Evolutionary conservation across 352 stramenopile genomes (phyloP), one percentile per base, ranked within the genome.

Genomic region (Globisporangium okanoganense): DNA sequence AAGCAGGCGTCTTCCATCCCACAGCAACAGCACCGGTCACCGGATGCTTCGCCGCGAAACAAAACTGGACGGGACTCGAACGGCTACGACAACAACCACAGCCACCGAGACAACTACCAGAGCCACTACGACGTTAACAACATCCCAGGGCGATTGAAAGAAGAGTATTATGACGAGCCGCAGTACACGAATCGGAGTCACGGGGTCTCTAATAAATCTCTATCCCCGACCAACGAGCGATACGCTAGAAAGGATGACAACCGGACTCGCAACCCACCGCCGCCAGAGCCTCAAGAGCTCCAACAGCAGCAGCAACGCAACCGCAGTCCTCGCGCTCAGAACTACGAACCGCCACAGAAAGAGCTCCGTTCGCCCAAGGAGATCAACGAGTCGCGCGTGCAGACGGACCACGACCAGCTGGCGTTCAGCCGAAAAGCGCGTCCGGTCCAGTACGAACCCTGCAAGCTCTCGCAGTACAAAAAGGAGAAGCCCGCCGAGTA

Each of bases 401-500:
- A 75, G 51, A 79, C 73, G 0, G 76, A 86, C 22, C 67, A 87
- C 9, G 80, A 92, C 20, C 82, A 92, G 44, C 78, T 94, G 2
- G 83, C 81, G 0, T 94, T 94, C 58, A 91, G 78, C 61, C 75
- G 78, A 27, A 90, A 90, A 61, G 82, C 80, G 27, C 69, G 87
- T 1, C 67, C 76, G 0, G 79, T 93, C 2, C 79, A 89, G 45
- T 96, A 91, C 54, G 83, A 92, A 24, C 87, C 88, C 10, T 93
- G 87, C 50, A 96, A 88, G 9, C 59, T 96, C 2, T 73, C 85
- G 4, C 82, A 96, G 63, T 96, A 96, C 75, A 87, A 88, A 56
- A 91, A 95, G 60, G 83, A 90, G 52, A 95, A 95, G 43, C 79
- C 82, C 0, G 70, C 62, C 16, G 84, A 83, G 47, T 96, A 96